A percentile compares a stretch with the other conserved stretches of the same genome.
These are phyloP conservation scores for Candolleomyces eurysporus DNA, from an alignment of 768 basidiomycete species.

Conservation along the genomic window DNA sequence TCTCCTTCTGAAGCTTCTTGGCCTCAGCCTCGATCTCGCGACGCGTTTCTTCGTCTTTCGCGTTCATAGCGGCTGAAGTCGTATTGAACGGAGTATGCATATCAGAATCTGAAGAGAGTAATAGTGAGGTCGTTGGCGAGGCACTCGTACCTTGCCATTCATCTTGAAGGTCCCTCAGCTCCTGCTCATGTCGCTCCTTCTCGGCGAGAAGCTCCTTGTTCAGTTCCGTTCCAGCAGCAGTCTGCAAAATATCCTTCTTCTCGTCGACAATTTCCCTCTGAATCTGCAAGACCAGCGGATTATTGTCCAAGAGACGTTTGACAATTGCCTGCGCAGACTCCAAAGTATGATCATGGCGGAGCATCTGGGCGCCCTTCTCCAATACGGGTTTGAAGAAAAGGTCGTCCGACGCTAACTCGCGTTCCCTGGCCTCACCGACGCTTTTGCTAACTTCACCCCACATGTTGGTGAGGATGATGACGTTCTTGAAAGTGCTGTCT, in stretches of 20 bases:
- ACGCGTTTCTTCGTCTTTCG: no score
- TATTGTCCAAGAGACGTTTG: conserved; percentile 36
- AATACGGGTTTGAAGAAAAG: no score
- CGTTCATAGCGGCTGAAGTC: conserved; percentile 31
- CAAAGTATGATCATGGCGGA: conserved; percentile 27
- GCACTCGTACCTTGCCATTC: no score
- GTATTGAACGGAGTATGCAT: no score
- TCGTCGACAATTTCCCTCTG: conserved; percentile 57
- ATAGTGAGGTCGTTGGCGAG: no score
- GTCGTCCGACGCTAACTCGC: conserved; percentile 30
- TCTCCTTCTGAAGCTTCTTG: conserved; percentile 41
- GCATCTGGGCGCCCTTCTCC: no score
- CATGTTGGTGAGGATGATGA: conserved; percentile 48
- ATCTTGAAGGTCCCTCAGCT: conserved; percentile 43
- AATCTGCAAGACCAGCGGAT: conserved; percentile 41
- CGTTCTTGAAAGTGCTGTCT: conserved; percentile 40
- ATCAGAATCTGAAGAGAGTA: no score
- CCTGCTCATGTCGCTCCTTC: conserved; percentile 43
- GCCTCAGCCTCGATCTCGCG: no score
- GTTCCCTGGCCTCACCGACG: conserved; percentile 37
- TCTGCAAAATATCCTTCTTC: conserved; percentile 45
- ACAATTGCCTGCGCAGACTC: conserved; percentile 44
- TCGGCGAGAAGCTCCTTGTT: conserved; percentile 47
- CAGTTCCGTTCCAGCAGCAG: conserved; percentile 53
- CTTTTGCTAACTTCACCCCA: conserved; percentile 37